These are phyloP conservation scores for Botrytis porri DNA, from an alignment of 2,329 filamentous ascomycete species.

Conservation along the genomic window DNA sequence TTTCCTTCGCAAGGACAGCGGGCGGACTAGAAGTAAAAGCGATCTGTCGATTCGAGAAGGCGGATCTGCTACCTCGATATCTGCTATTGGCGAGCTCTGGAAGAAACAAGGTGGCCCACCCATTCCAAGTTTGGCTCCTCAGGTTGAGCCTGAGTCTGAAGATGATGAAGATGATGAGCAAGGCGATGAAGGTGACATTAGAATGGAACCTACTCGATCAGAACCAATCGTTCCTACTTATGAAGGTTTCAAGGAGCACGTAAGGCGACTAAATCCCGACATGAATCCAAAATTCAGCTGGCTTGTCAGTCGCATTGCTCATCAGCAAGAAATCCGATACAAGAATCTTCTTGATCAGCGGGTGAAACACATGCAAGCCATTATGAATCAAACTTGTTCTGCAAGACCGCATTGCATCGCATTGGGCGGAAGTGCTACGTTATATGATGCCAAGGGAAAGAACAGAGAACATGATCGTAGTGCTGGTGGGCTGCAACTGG, in stretches of 20 bases:
- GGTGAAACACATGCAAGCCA: conserved; percentile 64
- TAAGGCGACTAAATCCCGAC: conserved; percentile 70
- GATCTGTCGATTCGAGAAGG: conserved; percentile 1
- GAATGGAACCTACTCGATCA: conserved; percentile 59
- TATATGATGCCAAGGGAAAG: conserved; percentile 59
- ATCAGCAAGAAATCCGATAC: conserved; percentile 77
- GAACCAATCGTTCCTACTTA: conserved; percentile 68
- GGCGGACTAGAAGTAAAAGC: conserved; percentile 55
- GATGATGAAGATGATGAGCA: conserved; percentile 62
- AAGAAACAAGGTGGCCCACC: conserved; percentile 57
- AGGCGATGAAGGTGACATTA: conserved; percentile 59
- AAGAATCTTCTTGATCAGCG: conserved; percentile 70
- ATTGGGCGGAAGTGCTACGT: conserved; percentile 62
- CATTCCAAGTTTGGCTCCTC: conserved; percentile 53
- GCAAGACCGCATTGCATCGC: conserved; percentile 62
- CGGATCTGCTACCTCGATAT: background rate
- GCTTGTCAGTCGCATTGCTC: conserved; percentile 76
- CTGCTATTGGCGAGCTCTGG: conserved; percentile 50
- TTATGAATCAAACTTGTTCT: conserved; percentile 56
- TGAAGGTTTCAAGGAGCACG: conserved; percentile 73
- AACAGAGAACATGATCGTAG: conserved; percentile 57
- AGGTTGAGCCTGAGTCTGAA: conserved; percentile 40
- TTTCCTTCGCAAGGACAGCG: conserved; percentile 47
- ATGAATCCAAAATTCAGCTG: conserved; percentile 57
- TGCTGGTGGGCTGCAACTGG: conserved; percentile 53